These are phyloP conservation scores for Phytopythium chamaehyphon DNA, from an alignment of 352 stramenopile species.

Conservation along the genomic window DNA sequence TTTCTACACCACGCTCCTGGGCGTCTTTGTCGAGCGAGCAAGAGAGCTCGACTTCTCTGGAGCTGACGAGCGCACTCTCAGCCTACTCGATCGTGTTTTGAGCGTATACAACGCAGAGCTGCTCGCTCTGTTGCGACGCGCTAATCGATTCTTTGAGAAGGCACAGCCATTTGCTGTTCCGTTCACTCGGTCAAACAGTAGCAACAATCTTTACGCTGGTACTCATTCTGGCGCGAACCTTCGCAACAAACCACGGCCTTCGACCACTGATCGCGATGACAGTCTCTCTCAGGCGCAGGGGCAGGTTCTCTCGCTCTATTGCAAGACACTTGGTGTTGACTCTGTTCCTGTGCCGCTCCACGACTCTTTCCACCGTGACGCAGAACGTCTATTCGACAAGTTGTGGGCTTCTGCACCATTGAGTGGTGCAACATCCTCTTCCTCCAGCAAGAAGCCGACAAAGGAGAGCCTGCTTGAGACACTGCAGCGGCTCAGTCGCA, in stretches of 20 bases:
- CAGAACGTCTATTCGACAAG: slow-evolving; percentile 83
- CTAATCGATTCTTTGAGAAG: slow-evolving; percentile 63
- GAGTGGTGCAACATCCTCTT: slow-evolving; percentile 11
- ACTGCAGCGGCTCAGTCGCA: slow-evolving; percentile 64
- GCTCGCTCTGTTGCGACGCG: slow-evolving; percentile 50
- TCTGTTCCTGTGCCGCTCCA: slow-evolving; percentile 63
- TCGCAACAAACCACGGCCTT: slow-evolving; percentile 11
- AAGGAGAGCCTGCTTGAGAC: slow-evolving; percentile 39
- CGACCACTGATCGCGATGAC: slow-evolving; percentile 20
- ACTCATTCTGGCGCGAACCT: neutral
- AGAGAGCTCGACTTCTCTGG: slow-evolving; percentile 82
- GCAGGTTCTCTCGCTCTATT: slow-evolving; percentile 78
- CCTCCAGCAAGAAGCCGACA: slow-evolving; percentile 22
- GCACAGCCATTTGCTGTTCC: slow-evolving; percentile 61
- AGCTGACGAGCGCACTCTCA: slow-evolving; percentile 52
- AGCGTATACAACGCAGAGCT: slow-evolving; percentile 68
- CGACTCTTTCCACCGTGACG: slow-evolving; percentile 73
- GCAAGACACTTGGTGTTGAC: slow-evolving; percentile 73
- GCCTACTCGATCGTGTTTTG: slow-evolving; percentile 67
- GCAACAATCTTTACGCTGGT: slow-evolving; percentile 12
- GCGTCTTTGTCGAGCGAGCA: slow-evolving; percentile 72
- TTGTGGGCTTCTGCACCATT: slow-evolving; percentile 40
- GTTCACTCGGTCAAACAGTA: slow-evolving; percentile 18
- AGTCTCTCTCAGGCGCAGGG: slow-evolving; percentile 55
- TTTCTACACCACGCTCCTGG: slow-evolving; percentile 82